These are phyloP conservation scores for Tolypocladium guangdongense DNA, from an alignment of 2,329 filamentous ascomycete genomes.

Conservation along the genomic window DNA sequence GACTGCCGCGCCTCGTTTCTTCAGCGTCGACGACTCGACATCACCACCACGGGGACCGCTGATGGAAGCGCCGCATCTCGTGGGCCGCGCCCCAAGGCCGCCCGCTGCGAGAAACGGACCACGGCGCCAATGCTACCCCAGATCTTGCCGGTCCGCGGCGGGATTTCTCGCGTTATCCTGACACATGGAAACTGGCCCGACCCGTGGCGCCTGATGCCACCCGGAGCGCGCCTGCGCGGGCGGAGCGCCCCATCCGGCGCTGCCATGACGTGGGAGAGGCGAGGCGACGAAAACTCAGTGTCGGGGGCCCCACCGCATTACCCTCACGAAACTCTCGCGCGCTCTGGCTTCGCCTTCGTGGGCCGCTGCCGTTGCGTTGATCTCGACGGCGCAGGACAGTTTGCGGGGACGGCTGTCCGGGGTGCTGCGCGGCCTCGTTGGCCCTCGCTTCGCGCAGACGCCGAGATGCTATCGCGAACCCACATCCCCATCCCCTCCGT, in stretches of 20 bases:
- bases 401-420: background rate
- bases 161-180: conserved; percentile 3
- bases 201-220: no score
- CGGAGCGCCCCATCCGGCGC: no score
- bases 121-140: background rate
- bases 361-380: background rate
- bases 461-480: background rate
- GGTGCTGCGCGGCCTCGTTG: background rate
- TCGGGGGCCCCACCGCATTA: background rate
- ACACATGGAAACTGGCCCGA: conserved; percentile 11
- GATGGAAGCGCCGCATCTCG: no score
- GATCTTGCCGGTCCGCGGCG: conserved; percentile 1
- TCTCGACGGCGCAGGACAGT: background rate
- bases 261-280: background rate
- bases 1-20: no score
- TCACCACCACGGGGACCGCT: no score
- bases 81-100: background rate
- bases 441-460: background rate
- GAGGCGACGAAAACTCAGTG: background rate
- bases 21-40: no score
- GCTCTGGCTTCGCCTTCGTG: background rate
- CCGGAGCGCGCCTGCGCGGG: no score
- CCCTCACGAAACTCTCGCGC: background rate
- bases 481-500: background rate
- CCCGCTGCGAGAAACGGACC: background rate